Percentiles rank a stretch among this genome's conserved stretches.
These are phyloP conservation scores for Mycena vulgaris DNA, from an alignment of 768 basidiomycete species.

Conservation along the genomic window DNA sequence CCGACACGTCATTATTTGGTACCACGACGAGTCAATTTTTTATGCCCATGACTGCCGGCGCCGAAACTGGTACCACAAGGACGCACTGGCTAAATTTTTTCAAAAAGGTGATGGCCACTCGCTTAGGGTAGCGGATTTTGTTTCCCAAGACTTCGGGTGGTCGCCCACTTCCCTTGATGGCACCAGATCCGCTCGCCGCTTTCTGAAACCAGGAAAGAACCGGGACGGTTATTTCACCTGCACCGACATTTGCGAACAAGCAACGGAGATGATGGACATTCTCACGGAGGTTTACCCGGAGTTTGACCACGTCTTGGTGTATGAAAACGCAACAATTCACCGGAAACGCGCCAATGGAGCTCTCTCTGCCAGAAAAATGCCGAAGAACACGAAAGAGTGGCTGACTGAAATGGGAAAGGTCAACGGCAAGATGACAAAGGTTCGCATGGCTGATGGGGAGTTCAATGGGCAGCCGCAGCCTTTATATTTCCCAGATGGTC, in stretches of 20 bases:
- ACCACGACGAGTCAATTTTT: conserved; percentile 47
- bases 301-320: conserved; percentile 37
- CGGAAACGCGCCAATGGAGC: conserved; percentile 41
- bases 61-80: conserved; percentile 34
- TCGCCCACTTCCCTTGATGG: too few species aligned
- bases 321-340: conserved; percentile 25
- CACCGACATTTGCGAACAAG: conserved; percentile 24
- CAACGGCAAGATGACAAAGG: not conserved
- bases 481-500: not conserved
- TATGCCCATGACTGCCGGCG: conserved; percentile 42
- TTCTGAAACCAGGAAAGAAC: conserved; percentile 30
- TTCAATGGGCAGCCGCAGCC: not conserved
- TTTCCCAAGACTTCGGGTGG: conserved; percentile 42
- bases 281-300: conserved; percentile 40
- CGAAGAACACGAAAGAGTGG: conserved; percentile 33
- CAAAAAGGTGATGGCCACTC: conserved; percentile 45
- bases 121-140: conserved; percentile 47
- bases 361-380: conserved; percentile 43
- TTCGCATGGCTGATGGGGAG: not conserved
- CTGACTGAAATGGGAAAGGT: not conserved
- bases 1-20: conserved; percentile 32
- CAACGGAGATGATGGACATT: conserved; percentile 41
- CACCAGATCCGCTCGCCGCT: too few species aligned
- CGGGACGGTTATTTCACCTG: conserved; percentile 26
- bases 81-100: conserved; percentile 28